These are phyloP conservation scores for Penicillium crystallinum DNA, from an alignment of 495 filamentous ascomycete genomes.

Conservation along the genomic window DNA sequence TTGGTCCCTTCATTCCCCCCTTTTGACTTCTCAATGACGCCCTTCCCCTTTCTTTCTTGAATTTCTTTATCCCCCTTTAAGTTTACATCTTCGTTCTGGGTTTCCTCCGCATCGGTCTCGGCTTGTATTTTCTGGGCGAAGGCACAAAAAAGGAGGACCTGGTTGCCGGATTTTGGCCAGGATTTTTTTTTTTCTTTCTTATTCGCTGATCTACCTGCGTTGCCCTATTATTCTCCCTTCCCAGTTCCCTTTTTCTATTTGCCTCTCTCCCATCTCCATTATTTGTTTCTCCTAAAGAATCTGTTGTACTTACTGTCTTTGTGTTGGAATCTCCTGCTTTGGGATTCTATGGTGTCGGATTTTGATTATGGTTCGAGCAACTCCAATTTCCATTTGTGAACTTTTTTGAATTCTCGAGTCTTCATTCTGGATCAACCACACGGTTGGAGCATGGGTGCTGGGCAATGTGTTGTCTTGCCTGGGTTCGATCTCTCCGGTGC, in stretches of 20 bases:
- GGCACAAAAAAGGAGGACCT: slow-evolving; percentile 28
- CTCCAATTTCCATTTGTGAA: slow-evolving; percentile 24
- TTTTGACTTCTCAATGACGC: slow-evolving; percentile 16
- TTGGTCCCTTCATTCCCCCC: slow-evolving; percentile 9
- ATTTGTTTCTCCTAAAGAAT: slow-evolving; percentile 21
- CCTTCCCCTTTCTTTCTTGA: slow-evolving; percentile 26
- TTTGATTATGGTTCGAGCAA: slow-evolving; percentile 21
- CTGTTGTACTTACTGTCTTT: slow-evolving; percentile 30
- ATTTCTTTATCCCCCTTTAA: slow-evolving; percentile 14
- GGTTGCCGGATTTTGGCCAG: slow-evolving; percentile 32
- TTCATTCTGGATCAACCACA: slow-evolving; percentile 1
- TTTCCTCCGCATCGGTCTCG: slow-evolving; percentile 33
- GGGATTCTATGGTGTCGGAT: slow-evolving; percentile 21
- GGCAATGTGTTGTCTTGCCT: neutral
- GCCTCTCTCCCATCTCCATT: slow-evolving; percentile 21
- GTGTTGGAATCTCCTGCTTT: slow-evolving; percentile 11
- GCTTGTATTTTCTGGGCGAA: slow-evolving; percentile 36
- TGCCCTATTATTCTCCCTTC: slow-evolving; percentile 15
- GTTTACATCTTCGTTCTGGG: slow-evolving; percentile 21
- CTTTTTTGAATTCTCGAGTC: slow-evolving; percentile 4
- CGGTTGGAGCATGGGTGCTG: neutral
- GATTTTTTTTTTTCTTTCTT: slow-evolving; percentile 30
- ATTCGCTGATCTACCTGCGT: slow-evolving; percentile 16
- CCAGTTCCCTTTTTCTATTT: slow-evolving; percentile 15
- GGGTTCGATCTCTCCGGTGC: too few relatives aligned